Evolutionary conservation across 2,329 filamentous ascomycete genomes (phyloP).

Genomic region (Erysiphe pulchra): DNA sequence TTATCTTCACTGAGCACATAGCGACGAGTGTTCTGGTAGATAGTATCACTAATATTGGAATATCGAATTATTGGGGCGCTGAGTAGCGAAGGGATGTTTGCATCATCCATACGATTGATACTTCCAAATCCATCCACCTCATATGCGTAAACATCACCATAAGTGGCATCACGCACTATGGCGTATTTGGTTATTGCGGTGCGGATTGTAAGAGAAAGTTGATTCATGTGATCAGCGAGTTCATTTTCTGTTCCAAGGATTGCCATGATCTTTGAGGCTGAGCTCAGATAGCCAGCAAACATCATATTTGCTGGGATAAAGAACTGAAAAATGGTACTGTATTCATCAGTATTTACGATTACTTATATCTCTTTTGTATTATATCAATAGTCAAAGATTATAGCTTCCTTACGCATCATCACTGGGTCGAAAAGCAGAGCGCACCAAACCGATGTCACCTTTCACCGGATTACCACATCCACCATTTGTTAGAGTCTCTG

Average conservation of each 20-base stretch:
- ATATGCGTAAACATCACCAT: conserved; percentile 47
- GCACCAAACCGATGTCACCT: conserved; percentile 48
- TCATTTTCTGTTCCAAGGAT: conserved; percentile 22
- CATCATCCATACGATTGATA: conserved; percentile 41
- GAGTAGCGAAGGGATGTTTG: conserved; percentile 42
- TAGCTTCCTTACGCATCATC: conserved; percentile 42
- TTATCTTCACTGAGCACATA: conserved; percentile 57
- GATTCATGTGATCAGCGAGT: conserved; percentile 28
- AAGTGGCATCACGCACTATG: conserved; percentile 34
- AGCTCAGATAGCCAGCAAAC: conserved; percentile 37
- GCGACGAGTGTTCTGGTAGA: conserved; percentile 55
- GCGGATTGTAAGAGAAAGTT: conserved; percentile 34
- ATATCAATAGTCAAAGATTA: too few relatives aligned
- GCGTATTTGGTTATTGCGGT: conserved; percentile 45
- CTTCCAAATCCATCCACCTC: conserved; percentile 50
- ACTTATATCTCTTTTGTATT: too few relatives aligned
- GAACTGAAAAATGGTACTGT: conserved; percentile 46
- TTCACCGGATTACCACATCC: conserved; percentile 63
- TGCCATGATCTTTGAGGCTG: conserved; percentile 25
- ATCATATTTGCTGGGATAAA: conserved; percentile 81
- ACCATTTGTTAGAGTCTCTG: conserved; percentile 54
- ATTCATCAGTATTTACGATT: not conserved
- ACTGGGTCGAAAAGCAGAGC: conserved; percentile 71
- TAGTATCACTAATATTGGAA: conserved; percentile 26
- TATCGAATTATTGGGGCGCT: conserved; percentile 39